phyloP scores from a whole-genome alignment of 1,139 yeast genomes.

The Hansenula lynferdii region DNA sequence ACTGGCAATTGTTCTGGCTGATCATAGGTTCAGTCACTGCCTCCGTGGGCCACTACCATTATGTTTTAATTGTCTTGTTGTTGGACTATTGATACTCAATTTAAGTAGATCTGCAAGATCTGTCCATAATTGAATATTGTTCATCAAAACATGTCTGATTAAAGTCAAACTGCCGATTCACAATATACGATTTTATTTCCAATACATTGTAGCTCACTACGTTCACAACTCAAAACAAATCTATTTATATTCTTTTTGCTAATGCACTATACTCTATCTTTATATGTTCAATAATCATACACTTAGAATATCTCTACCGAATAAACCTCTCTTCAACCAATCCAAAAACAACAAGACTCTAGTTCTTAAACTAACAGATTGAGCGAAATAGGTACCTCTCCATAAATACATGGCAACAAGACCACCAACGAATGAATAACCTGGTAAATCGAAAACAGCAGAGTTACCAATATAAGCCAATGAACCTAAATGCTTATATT shows the following conservation, averaged over 20 bases:
- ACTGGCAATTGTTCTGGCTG: no score
- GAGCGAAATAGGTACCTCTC: conserved; percentile 64
- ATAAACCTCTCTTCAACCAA: conserved; percentile 59
- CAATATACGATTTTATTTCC: no score
- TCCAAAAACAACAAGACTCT: conserved; percentile 55
- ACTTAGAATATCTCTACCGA: conserved; percentile 52
- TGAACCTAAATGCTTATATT: conserved; percentile 54
- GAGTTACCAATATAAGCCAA: conserved; percentile 61
- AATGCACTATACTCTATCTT: neutral
- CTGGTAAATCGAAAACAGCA: conserved; percentile 58
- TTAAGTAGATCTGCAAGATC: no score
- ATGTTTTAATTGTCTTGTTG: no score
- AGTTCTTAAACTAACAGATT: conserved; percentile 54
- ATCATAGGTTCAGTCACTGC: no score
- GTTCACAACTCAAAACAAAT: no score
- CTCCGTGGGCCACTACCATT: no score
- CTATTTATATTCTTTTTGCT: neutral
- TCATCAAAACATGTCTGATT: no score
- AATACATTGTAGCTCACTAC: no score
- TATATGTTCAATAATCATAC: neutral
- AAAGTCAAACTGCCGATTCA: no score
- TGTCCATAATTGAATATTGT: no score
- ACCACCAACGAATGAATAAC: conserved; percentile 55
- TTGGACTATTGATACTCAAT: no score
- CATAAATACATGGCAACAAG: conserved; percentile 60